These are phyloP conservation scores for Dactylellina haptotyla DNA, from an alignment of 2,329 filamentous ascomycete genomes.

Conservation along the genomic window DNA sequence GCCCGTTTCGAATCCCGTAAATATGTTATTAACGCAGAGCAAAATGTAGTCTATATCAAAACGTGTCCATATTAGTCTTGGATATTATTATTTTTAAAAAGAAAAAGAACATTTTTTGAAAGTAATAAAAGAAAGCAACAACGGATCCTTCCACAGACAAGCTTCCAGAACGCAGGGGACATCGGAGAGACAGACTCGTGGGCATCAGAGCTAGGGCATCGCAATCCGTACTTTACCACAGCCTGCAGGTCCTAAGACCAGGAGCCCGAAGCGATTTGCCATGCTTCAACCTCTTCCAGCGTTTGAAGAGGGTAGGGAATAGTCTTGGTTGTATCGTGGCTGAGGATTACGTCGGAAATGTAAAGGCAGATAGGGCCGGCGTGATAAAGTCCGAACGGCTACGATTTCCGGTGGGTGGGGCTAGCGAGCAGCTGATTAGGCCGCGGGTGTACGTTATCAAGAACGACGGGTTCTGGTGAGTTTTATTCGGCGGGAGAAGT, in stretches of 20 bases:
- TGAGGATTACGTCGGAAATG: neutral
- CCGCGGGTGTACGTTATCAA: neutral
- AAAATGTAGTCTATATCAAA: slow-evolving; percentile 81
- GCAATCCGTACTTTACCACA: slow-evolving; percentile 78
- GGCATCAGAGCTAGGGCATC: slow-evolving; percentile 24
- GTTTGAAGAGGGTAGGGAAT: neutral
- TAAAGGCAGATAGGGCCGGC: slow-evolving; percentile 11
- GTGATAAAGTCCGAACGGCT: slow-evolving; percentile 47
- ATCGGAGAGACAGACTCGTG: slow-evolving; percentile 22
- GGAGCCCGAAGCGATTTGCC: slow-evolving; percentile 87
- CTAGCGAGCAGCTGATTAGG: neutral
- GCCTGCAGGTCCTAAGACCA: slow-evolving; percentile 95
- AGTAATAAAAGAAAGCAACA: neutral
- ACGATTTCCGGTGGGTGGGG: slow-evolving; percentile 42
- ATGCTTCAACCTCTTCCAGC: slow-evolving; percentile 60
- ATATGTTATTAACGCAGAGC: slow-evolving; percentile 89
- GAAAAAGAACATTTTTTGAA: too few relatives aligned
- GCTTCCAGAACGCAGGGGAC: slow-evolving; percentile 28
- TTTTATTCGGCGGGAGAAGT: neutral
- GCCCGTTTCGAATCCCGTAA: slow-evolving; percentile 71
- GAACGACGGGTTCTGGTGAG: neutral
- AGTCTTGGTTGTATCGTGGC: slow-evolving; percentile 5
- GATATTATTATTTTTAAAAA: too few relatives aligned
- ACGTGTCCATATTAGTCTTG: neutral
- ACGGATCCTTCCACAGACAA: slow-evolving; percentile 11